These are phyloP conservation scores for Cicer yamashitae DNA, from an alignment of 306 rosid species.

Conservation along the genomic window DNA sequence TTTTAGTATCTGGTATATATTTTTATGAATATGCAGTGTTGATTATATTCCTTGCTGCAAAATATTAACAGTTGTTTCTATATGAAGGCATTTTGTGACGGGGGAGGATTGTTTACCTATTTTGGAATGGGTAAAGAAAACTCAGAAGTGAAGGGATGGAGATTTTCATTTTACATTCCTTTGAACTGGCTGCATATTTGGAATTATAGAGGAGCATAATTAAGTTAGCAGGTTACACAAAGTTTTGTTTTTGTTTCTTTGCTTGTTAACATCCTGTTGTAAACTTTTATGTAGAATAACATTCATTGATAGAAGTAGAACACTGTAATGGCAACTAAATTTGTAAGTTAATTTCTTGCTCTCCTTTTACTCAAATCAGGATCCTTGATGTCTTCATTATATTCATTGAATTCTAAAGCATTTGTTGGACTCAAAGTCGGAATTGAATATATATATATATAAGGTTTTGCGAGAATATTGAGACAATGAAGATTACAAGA, in stretches of 20 bases:
- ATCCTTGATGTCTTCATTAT: slow-evolving; percentile 1
- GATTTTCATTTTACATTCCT: slow-evolving; percentile 34
- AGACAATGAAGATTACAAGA: too few relatives aligned
- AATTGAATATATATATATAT: not conserved
- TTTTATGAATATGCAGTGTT: slow-evolving; percentile 4
- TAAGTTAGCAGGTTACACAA: slow-evolving; percentile 25
- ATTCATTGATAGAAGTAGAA: slow-evolving; percentile 2
- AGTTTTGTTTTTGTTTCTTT: slow-evolving; percentile 35
- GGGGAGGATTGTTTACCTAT: slow-evolving; percentile 74
- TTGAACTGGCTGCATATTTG: slow-evolving; percentile 32
- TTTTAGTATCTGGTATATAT: slow-evolving; percentile 42
- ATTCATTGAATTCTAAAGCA: slow-evolving; percentile 4
- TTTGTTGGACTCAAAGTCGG: not conserved
- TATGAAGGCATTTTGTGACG: slow-evolving; percentile 68
- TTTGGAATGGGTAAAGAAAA: slow-evolving; percentile 76
- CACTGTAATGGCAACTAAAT: slow-evolving; percentile 11
- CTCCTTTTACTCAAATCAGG: slow-evolving; percentile 1
- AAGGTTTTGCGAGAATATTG: too few relatives aligned
- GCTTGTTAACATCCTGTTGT: slow-evolving; percentile 4
- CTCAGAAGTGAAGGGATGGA: slow-evolving; percentile 44
- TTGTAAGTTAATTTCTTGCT: slow-evolving; percentile 7
- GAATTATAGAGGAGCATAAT: slow-evolving; percentile 26
- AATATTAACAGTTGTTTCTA: slow-evolving; percentile 29
- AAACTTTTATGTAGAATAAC: not conserved
- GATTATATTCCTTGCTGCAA: slow-evolving; percentile 23